Conservation (phyloP, 805 yeast genomes). For the Metschnikowia lunata region DNA sequence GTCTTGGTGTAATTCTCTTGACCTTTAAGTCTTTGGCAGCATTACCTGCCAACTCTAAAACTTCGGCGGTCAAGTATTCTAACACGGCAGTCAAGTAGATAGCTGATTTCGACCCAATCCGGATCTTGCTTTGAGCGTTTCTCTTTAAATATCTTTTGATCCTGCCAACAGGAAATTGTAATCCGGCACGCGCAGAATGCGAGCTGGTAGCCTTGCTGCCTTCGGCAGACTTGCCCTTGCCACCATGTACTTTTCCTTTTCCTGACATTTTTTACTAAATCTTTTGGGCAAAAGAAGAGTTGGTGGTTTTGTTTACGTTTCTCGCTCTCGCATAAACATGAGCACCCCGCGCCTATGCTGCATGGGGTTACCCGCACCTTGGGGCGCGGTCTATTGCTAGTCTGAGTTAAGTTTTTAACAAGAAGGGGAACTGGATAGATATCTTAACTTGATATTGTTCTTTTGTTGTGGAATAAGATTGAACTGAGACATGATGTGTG, state of each 20-base stretch:
- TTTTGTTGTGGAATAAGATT: too few relatives aligned
- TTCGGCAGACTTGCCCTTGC: slow-evolving; percentile 88
- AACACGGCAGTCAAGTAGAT: slow-evolving; percentile 37
- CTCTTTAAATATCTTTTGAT: slow-evolving; percentile 85
- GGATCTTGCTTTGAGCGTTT: slow-evolving; percentile 74
- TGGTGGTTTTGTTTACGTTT: slow-evolving; percentile 16
- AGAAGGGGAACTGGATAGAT: too few relatives aligned
- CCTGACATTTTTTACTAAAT: slow-evolving; percentile 54
- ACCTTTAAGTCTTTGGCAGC: slow-evolving; percentile 33
- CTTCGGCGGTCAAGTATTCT: slow-evolving; percentile 30
- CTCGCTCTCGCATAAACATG: slow-evolving; percentile 10
- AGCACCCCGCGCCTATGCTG: slow-evolving; percentile 3
- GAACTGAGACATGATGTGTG: too few relatives aligned
- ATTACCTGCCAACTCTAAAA: slow-evolving; percentile 30
- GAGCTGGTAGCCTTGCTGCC: slow-evolving; percentile 71
- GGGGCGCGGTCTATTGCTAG: slow-evolving; percentile 2
- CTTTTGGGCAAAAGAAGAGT: slow-evolving; percentile 11
- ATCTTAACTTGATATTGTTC: too few relatives aligned
- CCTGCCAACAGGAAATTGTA: slow-evolving; percentile 98
- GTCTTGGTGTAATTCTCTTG: slow-evolving; percentile 31
- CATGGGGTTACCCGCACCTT: slow-evolving; percentile 10
- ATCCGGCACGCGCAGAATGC: slow-evolving; percentile 91
- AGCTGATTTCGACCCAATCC: slow-evolving; percentile 87
- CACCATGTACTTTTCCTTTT: slow-evolving; percentile 90
- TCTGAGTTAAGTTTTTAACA: too few relatives aligned